Conservation (phyloP, 2,329 filamentous ascomycete species). For the Thielaviopsis musarum region DNA sequence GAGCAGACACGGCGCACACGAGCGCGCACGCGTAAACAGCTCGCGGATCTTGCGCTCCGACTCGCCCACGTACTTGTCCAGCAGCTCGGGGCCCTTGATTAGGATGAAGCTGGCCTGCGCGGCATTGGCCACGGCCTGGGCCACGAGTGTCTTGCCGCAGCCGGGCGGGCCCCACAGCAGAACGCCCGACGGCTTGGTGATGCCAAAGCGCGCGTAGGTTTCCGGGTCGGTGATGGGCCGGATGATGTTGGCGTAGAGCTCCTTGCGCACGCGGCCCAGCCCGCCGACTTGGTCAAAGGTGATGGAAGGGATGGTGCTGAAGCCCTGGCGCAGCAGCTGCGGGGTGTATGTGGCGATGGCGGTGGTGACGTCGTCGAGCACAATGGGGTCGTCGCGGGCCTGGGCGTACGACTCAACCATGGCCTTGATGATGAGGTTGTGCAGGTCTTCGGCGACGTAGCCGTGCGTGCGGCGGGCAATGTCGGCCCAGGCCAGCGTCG, state of each 20-base stretch:
- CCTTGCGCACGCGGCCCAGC: constrained; percentile 58
- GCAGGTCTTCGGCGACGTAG: constrained; percentile 81
- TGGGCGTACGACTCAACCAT: constrained; percentile 10
- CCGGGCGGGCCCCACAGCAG: constrained; percentile 93
- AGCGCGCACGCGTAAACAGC: constrained; percentile 75
- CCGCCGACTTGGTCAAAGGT: constrained; percentile 90
- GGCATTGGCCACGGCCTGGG: constrained; percentile 91
- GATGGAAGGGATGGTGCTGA: constrained; percentile 82
- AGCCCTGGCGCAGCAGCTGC: constrained; percentile 75
- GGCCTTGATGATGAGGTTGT: constrained; percentile 38
- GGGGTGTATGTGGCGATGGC: constrained; percentile 47
- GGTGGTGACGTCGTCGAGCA: constrained; percentile 44
- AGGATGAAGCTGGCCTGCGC: constrained; percentile 96
- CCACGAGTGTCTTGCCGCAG: constrained; percentile 90
- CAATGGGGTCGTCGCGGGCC: constrained; percentile 12
- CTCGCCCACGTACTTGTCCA: constrained; percentile 97
- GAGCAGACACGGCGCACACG: constrained; percentile 78
- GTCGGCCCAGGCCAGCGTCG: constrained; percentile 50
- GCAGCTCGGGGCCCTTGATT: constrained; percentile 85
- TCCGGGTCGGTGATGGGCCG: constrained; percentile 74
- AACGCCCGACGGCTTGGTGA: constrained; percentile 68
- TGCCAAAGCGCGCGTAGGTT: constrained; percentile 58
- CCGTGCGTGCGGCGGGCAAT: constrained; percentile 78
- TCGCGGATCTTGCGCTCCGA: constrained; percentile 85
- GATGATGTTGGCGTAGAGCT: constrained; percentile 74